A percentile compares a stretch with the other conserved stretches of the same genome.
Conservation (phyloP, 2,329 filamentous ascomycete genomes). For the Penicillium sp. region DNA sequence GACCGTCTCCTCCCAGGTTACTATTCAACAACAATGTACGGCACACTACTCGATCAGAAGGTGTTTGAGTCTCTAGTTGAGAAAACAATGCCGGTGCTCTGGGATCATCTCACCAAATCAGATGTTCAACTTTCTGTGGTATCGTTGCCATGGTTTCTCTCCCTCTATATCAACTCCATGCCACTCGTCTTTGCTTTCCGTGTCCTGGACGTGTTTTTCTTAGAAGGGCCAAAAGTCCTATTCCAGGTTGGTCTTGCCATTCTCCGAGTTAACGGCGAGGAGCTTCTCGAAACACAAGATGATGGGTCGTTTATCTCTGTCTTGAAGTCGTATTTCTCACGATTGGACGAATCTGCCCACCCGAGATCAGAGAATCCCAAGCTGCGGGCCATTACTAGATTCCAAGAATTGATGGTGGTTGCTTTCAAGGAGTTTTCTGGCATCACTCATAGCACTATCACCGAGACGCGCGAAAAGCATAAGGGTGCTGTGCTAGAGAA, state of each 20-base stretch:
- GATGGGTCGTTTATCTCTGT: conserved; percentile 97
- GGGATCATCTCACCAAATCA: conserved; percentile 95
- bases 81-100: conserved; percentile 96
- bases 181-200: conserved; percentile 95
- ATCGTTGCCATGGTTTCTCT: conserved; percentile 95
- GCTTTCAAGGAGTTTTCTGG: conserved; percentile 97
- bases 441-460: conserved; percentile 90
- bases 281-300: conserved; percentile 86
- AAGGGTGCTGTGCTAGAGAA: conserved; percentile 92
- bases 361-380: conserved; percentile 95
- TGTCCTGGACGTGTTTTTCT: conserved; percentile 95
- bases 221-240: conserved; percentile 94
- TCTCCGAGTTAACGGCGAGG: conserved; percentile 92
- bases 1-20: conserved; percentile 92
- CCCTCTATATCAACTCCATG: conserved; percentile 99
- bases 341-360: conserved; percentile 91
- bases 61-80: conserved; percentile 98
- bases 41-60: conserved; percentile 90
- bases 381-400: conserved; percentile 86
- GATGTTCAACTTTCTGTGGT: conserved; percentile 97
- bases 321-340: conserved; percentile 89
- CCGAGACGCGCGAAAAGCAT: conserved; percentile 84
- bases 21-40: conserved; percentile 99
- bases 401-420: conserved; percentile 98
- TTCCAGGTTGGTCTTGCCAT: conserved; percentile 98